Percentiles rank a stretch among this genome's conserved stretches.
Evolutionary conservation across 2,329 filamentous ascomycete species (phyloP).

Genomic region (Trichophaea hybrida): DNA sequence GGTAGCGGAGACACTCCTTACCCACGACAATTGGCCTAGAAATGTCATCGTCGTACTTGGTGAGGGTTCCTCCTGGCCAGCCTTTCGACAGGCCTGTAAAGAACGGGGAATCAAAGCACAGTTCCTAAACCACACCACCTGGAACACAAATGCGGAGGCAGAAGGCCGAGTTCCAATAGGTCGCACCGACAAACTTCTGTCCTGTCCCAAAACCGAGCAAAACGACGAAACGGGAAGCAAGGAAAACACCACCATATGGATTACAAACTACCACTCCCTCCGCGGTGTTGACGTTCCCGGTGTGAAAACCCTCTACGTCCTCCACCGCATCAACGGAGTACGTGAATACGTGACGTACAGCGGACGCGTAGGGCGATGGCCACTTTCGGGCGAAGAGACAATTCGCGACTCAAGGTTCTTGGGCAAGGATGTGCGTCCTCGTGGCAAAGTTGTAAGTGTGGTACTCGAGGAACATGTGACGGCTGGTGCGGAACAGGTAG

Average conservation of each 20-base stretch:
- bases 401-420: slow-evolving; percentile 5
- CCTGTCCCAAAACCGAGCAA: background rate
- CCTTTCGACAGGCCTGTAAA: slow-evolving; percentile 4
- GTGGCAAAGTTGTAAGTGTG: slow-evolving; percentile 19
- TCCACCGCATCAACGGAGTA: slow-evolving; percentile 17
- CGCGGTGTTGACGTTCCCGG: slow-evolving; percentile 18
- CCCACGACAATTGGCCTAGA: slow-evolving; percentile 25
- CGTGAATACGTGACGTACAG: slow-evolving; percentile 20
- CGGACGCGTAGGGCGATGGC: slow-evolving; percentile 20
- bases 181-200: slow-evolving; percentile 15
- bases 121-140: slow-evolving; percentile 7
- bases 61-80: background rate
- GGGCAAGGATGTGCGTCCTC: slow-evolving; percentile 5
- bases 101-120: slow-evolving; percentile 8
- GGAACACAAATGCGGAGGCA: slow-evolving; percentile 7
- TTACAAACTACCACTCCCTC: slow-evolving; percentile 12
- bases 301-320: slow-evolving; percentile 16
- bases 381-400: slow-evolving; percentile 1
- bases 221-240: slow-evolving; percentile 2
- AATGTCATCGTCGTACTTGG: slow-evolving; percentile 20
- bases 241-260: slow-evolving; percentile 14
- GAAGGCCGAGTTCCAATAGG: slow-evolving; percentile 11
- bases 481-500: background rate
- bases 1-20: slow-evolving; percentile 18
- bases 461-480: slow-evolving; percentile 13